phyloP scores from a whole-genome alignment of 148 eudicot genomes.

The Silene latifolia region DNA sequence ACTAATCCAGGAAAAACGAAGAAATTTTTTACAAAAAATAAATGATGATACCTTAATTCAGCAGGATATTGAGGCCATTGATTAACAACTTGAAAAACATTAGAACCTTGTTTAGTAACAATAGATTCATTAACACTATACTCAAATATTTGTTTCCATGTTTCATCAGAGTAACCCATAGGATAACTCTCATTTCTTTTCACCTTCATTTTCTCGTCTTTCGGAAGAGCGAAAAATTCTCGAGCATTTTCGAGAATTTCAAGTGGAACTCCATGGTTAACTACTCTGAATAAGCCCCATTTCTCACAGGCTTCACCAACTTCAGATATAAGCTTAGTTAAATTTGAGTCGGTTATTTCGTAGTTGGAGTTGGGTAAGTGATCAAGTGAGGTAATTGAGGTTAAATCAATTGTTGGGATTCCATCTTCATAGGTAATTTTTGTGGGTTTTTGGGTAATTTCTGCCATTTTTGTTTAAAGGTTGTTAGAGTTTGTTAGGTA shows the following conservation, averaged over 20 bases:
- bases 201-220: slow-evolving; percentile 4
- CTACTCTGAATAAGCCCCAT: slow-evolving; percentile 7
- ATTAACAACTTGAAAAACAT: slow-evolving; percentile 12
- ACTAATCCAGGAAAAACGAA: too few species aligned
- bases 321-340: not conserved
- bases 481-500: not conserved
- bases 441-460: not conserved
- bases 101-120: not conserved
- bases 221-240: slow-evolving; percentile 2
- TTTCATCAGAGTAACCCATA: slow-evolving; percentile 12
- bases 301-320: slow-evolving; percentile 11
- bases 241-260: slow-evolving; percentile 4
- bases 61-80: slow-evolving; percentile 1
- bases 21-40: too few species aligned
- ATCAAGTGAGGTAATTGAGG: not conserved
- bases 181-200: slow-evolving; percentile 6
- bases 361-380: not conserved
- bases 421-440: not conserved
- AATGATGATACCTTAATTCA: not conserved
- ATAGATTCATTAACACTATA: not conserved
- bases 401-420: slow-evolving; percentile 5
- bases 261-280: slow-evolving; percentile 2
- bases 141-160: slow-evolving; percentile 15
- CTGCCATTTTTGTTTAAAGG: not conserved
- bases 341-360: not conserved